Evolutionary conservation across 1,284 basidiomycete genomes (phyloP), one percentile per base, ranked within the genome.

Genomic region (Malassezia yamatoensis): DNA sequence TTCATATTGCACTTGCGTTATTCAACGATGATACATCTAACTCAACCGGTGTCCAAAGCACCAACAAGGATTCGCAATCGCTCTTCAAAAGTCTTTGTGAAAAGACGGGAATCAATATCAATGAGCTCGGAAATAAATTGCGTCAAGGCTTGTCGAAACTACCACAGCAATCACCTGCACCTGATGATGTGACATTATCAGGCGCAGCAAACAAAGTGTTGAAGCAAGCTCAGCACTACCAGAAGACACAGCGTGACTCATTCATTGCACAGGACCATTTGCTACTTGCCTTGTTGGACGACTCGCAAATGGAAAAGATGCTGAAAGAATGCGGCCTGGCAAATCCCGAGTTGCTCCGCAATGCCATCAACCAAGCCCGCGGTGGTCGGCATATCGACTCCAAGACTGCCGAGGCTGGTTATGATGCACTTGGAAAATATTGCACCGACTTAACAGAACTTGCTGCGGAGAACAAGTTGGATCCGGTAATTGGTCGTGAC

Each of bases 211-310:
- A 54, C 54, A 74, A 73, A 59, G 56, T 73, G 13, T 50, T 74
- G 35, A 66, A 63, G 49, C 57, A 64, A 42, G 72, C 72, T 15
- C 66, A 72, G 36, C 59, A 56, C 16, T 61, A 66, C 34, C 69
- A 67, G 58, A 66, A 54, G 48, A 59, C 56, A 2, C 78, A 81
- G 66, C 86, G 89, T 73, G 93, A 96, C 76, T 84, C 86, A 6
- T 96, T 86, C 76, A 86, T 96, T 59, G 90, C 91, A 0, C 86
- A 94, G 74, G 91, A 96, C 65, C 86, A 83, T 69, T 76, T 88
- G 32, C 71, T 88, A 32, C 78, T 86, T 43, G 88, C 87, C 1
- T 80, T 90, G 46, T 71, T 88, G 60, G 84, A 87, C 63, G 87
- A 90, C 61, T 57, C 82, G 1, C 80, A 81, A 2, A 82, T 91